Evolutionary conservation across 2,329 filamentous ascomycete genomes (phyloP), one percentile per base, ranked within the genome.

Genomic region (Cytospora piceae): DNA sequence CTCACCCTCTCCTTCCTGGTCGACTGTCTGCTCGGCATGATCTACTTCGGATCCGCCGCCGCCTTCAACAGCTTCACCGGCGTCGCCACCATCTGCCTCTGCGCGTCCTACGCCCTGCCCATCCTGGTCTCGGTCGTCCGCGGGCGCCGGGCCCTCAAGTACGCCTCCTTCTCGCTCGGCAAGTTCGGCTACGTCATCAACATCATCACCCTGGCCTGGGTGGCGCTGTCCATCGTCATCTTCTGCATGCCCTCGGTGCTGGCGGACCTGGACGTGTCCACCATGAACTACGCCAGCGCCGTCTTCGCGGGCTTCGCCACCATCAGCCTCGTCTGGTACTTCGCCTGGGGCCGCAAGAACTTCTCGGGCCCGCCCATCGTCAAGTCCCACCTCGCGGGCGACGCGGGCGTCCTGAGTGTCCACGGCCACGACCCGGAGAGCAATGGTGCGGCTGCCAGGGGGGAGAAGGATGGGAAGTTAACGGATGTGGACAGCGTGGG

Each of bases 21-120:
- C 53, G 87, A 91, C 74, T 90, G 87, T 70, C 78, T 93, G 14
- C 82, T 94, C 0, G 91, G 90, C 0, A 82, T 91, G 69, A 93
- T 94, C 75, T 94, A 92, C 78, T 92, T 94, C 69, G 91, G 91
- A 12, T 91, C 88, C 1, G 85, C 86, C 0, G 89, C 90, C 0
- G 91, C 91, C 0, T 94, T 94, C 79, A 90, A 90, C 80, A 89
- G 87, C 12, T 93, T 94, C 76, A 93, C 90, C 0, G 90, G 90
- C 32, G 90, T 93, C 0, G 91, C 90, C 1, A 93, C 90, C 5
- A 93, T 94, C 73, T 93, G 90, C 69, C 83, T 94, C 0, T 90
- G 87, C 0, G 87, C 88, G 4, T 92, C 89, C 0, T 94, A 94
- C 74, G 90, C 88, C 17, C 82, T 93, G 20, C 91, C 91, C 0